Percentiles rank a stretch among this genome's conserved stretches.
phyloP scores from a whole-genome alignment of 2,329 filamentous ascomycete species.

The Neofusicoccum kwambonambiense region DNA sequence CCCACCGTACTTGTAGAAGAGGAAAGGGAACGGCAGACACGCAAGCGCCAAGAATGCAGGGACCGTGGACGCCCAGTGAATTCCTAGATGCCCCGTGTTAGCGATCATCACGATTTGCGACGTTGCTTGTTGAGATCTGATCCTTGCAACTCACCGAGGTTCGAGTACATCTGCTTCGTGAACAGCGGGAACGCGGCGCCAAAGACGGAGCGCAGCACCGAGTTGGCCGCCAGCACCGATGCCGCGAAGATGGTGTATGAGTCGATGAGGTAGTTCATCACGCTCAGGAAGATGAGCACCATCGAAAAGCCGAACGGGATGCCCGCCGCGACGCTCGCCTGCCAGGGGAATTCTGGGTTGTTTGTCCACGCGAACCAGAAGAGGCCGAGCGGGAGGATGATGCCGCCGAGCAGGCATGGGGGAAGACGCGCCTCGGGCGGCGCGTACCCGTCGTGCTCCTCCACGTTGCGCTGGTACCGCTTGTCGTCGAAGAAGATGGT shows the following conservation, averaged over 20 bases:
- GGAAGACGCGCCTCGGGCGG: conserved; percentile 67
- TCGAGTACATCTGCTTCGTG: conserved; percentile 60
- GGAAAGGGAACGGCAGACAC: conserved; percentile 71
- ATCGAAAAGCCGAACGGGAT: conserved; percentile 59
- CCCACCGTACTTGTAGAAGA: conserved; percentile 72
- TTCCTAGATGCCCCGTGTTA: conserved; percentile 27
- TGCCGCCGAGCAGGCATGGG: conserved; percentile 60
- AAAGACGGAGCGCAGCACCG: conserved; percentile 73
- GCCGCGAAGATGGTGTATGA: conserved; percentile 72
- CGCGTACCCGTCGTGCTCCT: conserved; percentile 53
- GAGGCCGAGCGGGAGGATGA: conserved; percentile 55
- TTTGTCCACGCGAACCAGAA: conserved; percentile 44
- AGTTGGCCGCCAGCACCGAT: conserved; percentile 73
- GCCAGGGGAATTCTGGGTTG: conserved; percentile 56
- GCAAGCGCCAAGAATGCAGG: conserved; percentile 71
- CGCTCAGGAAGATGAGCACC: conserved; percentile 63
- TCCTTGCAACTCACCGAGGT: conserved; percentile 24
- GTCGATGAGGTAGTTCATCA: conserved; percentile 45
- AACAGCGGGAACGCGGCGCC: conserved; percentile 81
- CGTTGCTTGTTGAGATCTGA: neutral
- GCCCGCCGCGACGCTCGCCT: conserved; percentile 52
- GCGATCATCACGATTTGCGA: conserved; percentile 39
- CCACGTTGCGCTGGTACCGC: conserved; percentile 40
- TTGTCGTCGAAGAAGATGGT: conserved; percentile 39
- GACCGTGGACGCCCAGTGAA: conserved; percentile 73